These are phyloP conservation scores for Yamadazyma diospyri DNA, from an alignment of 1,139 yeast genomes.

Conservation along the genomic window DNA sequence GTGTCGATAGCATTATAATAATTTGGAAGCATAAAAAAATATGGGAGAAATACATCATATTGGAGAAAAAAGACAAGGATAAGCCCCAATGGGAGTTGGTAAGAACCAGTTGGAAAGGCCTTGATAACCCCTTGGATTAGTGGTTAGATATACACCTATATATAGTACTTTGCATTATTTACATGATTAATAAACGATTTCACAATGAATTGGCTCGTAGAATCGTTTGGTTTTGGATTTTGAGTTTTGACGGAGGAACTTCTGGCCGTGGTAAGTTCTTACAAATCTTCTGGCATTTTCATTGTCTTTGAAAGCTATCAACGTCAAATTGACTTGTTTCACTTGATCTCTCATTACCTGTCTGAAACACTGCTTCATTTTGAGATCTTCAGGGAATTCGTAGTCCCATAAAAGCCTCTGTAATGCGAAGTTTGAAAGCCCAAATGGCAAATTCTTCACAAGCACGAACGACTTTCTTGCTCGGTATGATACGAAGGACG, in stretches of 20 bases:
- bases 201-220: slow-evolving; percentile 40
- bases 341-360: slow-evolving; percentile 26
- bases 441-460: slow-evolving; percentile 41
- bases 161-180: slow-evolving; percentile 4
- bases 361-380: slow-evolving; percentile 14
- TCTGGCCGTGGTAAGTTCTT: slow-evolving; percentile 50
- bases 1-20: slow-evolving; percentile 60
- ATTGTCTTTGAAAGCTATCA: slow-evolving; percentile 48
- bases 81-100: slow-evolving; percentile 52
- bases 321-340: slow-evolving; percentile 23
- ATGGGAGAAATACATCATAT: slow-evolving; percentile 83
- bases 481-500: slow-evolving; percentile 10
- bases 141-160: slow-evolving; percentile 1
- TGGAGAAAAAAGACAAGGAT: slow-evolving; percentile 29
- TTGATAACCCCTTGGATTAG: slow-evolving; percentile 24
- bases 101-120: slow-evolving; percentile 75
- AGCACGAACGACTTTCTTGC: slow-evolving; percentile 22
- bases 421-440: slow-evolving; percentile 29
- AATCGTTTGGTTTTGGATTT: slow-evolving; percentile 26
- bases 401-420: slow-evolving; percentile 40
- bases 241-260: slow-evolving; percentile 29
- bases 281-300: slow-evolving; percentile 53
- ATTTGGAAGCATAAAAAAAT: slow-evolving; percentile 70
- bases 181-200: slow-evolving; percentile 24
- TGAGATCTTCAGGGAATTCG: slow-evolving; percentile 22